Percentiles rank a stretch among this genome's conserved stretches.
phyloP scores from a whole-genome alignment of 805 yeast genomes.

The Grigorovia transvaalensis region DNA sequence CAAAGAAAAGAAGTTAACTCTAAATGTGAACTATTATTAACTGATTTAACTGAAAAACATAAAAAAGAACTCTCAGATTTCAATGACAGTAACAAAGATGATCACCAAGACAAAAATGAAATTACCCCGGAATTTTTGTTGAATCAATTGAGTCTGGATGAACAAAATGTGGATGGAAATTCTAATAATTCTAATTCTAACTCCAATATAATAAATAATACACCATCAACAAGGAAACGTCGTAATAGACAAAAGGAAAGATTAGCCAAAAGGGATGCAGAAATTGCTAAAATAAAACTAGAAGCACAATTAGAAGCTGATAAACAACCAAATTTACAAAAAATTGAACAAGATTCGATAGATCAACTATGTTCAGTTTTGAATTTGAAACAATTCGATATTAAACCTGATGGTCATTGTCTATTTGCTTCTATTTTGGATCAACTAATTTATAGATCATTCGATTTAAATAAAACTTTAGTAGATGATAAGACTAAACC shows the following conservation, averaged over 20 bases:
- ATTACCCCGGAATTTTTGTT: constrained; percentile 59
- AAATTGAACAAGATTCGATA: constrained; percentile 62
- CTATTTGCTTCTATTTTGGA: constrained; percentile 77
- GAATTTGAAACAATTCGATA: constrained; percentile 50
- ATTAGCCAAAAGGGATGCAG: constrained; percentile 65
- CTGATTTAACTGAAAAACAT: constrained; percentile 45
- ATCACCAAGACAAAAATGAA: constrained; percentile 29
- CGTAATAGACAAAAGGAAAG: constrained; percentile 81
- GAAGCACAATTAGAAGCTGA: constrained; percentile 68
- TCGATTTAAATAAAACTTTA: constrained; percentile 6
- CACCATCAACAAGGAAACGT: constrained; percentile 25
- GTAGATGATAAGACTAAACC: background rate
- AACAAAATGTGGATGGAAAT: constrained; percentile 8
- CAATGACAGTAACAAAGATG: constrained; percentile 3
- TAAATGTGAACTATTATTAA: constrained; percentile 52
- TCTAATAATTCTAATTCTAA: background rate
- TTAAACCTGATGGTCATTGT: constrained; percentile 91
- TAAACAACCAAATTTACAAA: constrained; percentile 52
- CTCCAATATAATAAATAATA: constrained; percentile 6
- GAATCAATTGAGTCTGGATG: constrained; percentile 37
- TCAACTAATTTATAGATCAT: constrained; percentile 53
- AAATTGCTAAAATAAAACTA: constrained; percentile 46
- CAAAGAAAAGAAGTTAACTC: constrained; percentile 56
- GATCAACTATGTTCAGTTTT: constrained; percentile 39
- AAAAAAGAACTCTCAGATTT: constrained; percentile 36